These are phyloP conservation scores for Tephrocybe sp. DNA, from an alignment of 768 basidiomycete species.

Conservation along the genomic window DNA sequence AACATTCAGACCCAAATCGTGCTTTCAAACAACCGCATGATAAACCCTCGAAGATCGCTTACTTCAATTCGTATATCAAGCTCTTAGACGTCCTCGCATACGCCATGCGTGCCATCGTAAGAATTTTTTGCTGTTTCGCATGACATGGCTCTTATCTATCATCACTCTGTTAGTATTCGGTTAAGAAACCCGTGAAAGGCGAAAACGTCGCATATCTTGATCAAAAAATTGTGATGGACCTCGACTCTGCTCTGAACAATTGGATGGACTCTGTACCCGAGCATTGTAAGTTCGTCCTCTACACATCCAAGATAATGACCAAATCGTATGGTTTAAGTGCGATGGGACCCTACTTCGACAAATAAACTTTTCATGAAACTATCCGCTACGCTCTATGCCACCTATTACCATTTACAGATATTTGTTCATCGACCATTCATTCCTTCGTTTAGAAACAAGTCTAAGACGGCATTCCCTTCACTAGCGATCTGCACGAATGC, in stretches of 20 bases:
- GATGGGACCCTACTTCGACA: conserved; percentile 40
- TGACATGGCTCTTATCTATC: background rate
- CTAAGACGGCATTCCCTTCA: conserved; percentile 46
- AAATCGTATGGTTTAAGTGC: no score
- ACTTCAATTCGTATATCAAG: conserved; percentile 53
- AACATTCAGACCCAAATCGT: conserved; percentile 40
- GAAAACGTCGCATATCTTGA: conserved; percentile 51
- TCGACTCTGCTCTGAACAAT: conserved; percentile 75
- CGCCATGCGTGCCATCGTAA: conserved; percentile 56
- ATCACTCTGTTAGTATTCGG: conserved; percentile 53
- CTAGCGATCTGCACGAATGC: conserved; percentile 86
- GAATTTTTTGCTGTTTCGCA: conserved; percentile 15
- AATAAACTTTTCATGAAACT: conserved; percentile 47
- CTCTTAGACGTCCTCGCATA: conserved; percentile 62
- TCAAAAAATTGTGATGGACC: conserved; percentile 62
- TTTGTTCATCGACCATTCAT: conserved; percentile 80
- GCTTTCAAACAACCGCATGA: conserved; percentile 63
- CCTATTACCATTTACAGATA: conserved; percentile 57
- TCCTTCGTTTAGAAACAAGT: conserved; percentile 53
- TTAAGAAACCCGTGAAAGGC: conserved; percentile 59
- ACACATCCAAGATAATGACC: no score
- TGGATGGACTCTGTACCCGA: conserved; percentile 73
- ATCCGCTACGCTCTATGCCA: conserved; percentile 50
- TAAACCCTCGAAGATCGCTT: conserved; percentile 53
- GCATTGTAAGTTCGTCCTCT: conserved; percentile 40